phyloP scores from a whole-genome alignment of 2,329 filamentous ascomycete genomes.

The Eutypella sp. region DNA sequence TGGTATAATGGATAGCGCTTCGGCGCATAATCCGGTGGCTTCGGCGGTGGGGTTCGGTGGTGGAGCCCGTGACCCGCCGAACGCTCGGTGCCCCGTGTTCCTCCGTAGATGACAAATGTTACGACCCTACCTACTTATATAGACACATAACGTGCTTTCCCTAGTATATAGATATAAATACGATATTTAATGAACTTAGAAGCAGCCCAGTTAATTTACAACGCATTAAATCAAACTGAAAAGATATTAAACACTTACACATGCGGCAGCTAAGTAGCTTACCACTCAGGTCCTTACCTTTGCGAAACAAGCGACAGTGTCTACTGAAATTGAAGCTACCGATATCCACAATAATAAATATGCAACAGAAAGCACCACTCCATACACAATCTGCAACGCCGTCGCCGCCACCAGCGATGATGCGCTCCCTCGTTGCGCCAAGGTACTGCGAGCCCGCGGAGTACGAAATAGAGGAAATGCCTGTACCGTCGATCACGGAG shows the following conservation, averaged over 20 bases:
- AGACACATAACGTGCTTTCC: too few relatives aligned
- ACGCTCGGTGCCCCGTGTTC: neutral
- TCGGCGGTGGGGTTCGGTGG: neutral
- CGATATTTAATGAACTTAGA: too few relatives aligned
- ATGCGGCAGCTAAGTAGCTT: too few relatives aligned
- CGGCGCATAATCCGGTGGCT: neutral
- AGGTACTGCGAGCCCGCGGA: constrained; percentile 32
- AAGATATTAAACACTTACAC: too few relatives aligned
- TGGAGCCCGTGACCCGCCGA: neutral
- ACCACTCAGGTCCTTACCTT: too few relatives aligned
- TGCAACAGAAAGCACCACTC: constrained; percentile 20
- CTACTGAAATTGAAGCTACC: too few relatives aligned
- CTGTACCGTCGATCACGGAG: constrained; percentile 37
- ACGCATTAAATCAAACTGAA: too few relatives aligned
- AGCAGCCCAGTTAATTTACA: too few relatives aligned
- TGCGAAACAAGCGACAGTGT: too few relatives aligned
- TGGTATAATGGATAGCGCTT: too few relatives aligned
- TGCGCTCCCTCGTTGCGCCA: constrained; percentile 39
- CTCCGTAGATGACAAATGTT: neutral
- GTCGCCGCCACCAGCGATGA: constrained; percentile 34
- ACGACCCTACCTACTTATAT: neutral
- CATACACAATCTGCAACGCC: too few relatives aligned
- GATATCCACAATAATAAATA: neutral
- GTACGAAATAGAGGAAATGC: constrained; percentile 37
- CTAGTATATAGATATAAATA: too few relatives aligned